Base-by-base conservation (phyloP, 306 rosid genomes). In the Rosa chinensis region DNA sequence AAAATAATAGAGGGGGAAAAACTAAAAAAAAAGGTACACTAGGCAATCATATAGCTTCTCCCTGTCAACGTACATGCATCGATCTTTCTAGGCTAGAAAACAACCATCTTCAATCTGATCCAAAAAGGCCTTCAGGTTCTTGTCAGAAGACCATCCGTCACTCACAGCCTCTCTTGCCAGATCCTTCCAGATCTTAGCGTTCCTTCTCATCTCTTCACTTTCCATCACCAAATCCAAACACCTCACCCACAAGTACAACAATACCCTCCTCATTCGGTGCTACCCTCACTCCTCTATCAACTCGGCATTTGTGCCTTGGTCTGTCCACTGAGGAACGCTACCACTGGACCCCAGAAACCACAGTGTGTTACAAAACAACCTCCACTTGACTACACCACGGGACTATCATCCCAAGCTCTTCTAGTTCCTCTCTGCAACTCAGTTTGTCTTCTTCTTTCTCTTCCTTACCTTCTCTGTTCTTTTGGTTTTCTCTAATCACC, bases 321-420 rank as follows among this genome's bases (percentile, higher is more conserved):
- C 11, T 44, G 47, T 1, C 47, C 47, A 44, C 47, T 44, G 47
- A 8, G 47, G 47, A 44, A 44, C 11, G 10, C 47, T 43, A 43
- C 47, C 8, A 43, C 28, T 0, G 84, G 84, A 77, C 56, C 44
- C 87, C 84, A 0, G 43, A 67, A 58, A 18, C 28, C 73, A 84
- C 87, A 84, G 39, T 84, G 87, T 2, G 82, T 84, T 61, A 84
- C 28, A 10, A 84, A 84, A 20, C 84, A 84, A 58, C 28, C 50
- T 80, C 73, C 9, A 84, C 28, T 39, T 84, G 87, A 20, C 69
- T 37, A 4, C 87, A 80, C 84, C 87, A 84, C 2, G 67, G 35
- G 32, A 84, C 84, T 17, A 84, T 71, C 64, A n/a, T 76, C 37
- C 84, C 84, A 17, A 70, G 71, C 81, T 72, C 43, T n/a, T 59